Percentiles rank a stretch among this genome's conserved stretches.
phyloP scores from a whole-genome alignment of 2,329 filamentous ascomycete species.

The Rhexocercosporidium sp. region DNA sequence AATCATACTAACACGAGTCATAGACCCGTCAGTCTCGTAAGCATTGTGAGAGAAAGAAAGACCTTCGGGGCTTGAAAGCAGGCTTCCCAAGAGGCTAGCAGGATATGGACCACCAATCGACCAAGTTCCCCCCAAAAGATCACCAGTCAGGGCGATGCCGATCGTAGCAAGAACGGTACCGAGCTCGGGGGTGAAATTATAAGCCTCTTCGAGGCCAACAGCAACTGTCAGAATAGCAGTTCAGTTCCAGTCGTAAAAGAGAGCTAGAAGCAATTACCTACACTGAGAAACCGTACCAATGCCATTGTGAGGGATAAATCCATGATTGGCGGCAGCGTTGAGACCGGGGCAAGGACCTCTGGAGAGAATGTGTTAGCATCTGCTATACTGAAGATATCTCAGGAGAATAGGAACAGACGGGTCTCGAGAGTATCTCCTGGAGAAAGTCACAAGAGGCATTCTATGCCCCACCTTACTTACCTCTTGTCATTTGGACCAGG shows the following conservation, averaged over 20 bases:
- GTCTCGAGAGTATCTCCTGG: too few relatives aligned
- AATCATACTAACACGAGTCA: slow-evolving; percentile 13
- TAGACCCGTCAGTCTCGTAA: slow-evolving; percentile 27
- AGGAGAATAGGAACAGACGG: too few relatives aligned
- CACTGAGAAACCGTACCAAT: slow-evolving; percentile 17
- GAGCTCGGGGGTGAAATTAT: slow-evolving; percentile 20
- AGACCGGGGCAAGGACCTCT: slow-evolving; percentile 36
- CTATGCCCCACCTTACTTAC: not conserved
- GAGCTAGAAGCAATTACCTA: not conserved
- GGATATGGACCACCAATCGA: slow-evolving; percentile 25
- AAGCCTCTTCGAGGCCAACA: slow-evolving; percentile 18
- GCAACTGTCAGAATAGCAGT: not conserved
- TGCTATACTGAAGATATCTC: too few relatives aligned
- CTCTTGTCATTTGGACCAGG: slow-evolving; percentile 20
- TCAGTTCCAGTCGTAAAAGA: not conserved
- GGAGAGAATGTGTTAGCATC: not conserved
- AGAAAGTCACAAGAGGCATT: too few relatives aligned
- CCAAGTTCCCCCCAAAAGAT: slow-evolving; percentile 12
- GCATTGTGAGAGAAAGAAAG: slow-evolving; percentile 23
- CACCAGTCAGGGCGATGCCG: slow-evolving; percentile 19
- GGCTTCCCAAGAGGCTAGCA: slow-evolving; percentile 14
- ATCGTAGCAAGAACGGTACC: slow-evolving; percentile 16
- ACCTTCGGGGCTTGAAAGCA: slow-evolving; percentile 18
- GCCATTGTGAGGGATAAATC: slow-evolving; percentile 39
- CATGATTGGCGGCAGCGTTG: slow-evolving; percentile 48